These are phyloP conservation scores for Lantana camara DNA, from an alignment of 257 asterid genomes.

Conservation along the genomic window DNA sequence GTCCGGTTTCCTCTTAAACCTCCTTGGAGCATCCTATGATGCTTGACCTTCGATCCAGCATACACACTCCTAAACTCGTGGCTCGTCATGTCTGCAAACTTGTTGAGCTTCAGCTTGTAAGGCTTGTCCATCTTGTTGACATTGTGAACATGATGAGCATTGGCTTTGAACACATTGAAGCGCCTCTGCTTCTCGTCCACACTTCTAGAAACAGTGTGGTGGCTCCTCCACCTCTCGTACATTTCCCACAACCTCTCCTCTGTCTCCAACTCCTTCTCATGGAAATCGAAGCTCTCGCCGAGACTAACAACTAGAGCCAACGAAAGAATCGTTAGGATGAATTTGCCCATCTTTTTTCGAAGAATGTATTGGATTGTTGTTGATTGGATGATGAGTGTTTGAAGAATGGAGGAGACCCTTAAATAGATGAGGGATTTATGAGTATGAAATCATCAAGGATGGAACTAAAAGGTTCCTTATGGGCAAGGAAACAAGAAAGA, in stretches of 20 bases:
- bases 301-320: constrained; percentile 40
- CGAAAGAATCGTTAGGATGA: constrained; percentile 40
- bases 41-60: constrained; percentile 74
- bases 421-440: constrained; percentile 41
- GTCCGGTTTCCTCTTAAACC: constrained; percentile 33
- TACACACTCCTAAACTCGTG: constrained; percentile 66
- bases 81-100: constrained; percentile 88
- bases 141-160: constrained; percentile 55
- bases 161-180: constrained; percentile 77
- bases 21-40: constrained; percentile 63
- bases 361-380: constrained; percentile 23
- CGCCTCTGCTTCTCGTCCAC: constrained; percentile 65
- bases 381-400: constrained; percentile 17
- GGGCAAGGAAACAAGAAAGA: constrained; percentile 33
- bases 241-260: constrained; percentile 74
- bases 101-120: constrained; percentile 77
- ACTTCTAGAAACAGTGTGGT: constrained; percentile 73
- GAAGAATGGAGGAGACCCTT: constrained; percentile 34
- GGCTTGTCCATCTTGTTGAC: constrained; percentile 76
- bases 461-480: constrained; percentile 29
- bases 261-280: constrained; percentile 69
- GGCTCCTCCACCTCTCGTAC: constrained; percentile 91
- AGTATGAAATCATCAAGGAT: constrained; percentile 18
- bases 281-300: constrained; percentile 65
- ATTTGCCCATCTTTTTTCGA: constrained; percentile 32